phyloP scores from a whole-genome alignment of 202 grass and related monocot species.

The Musa balbisiana region DNA sequence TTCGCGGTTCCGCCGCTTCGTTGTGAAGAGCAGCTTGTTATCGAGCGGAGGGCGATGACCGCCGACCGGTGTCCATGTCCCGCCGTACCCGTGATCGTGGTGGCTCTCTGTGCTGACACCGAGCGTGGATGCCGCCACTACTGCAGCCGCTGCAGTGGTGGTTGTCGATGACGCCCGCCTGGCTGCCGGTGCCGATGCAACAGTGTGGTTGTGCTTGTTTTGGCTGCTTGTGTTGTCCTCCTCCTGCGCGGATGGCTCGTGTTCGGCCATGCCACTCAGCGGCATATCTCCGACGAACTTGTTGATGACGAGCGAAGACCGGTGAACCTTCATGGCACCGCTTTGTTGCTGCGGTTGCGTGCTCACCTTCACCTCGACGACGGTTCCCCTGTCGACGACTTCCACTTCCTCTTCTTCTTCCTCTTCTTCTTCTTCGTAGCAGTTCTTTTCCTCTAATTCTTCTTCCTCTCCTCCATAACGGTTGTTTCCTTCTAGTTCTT shows the following conservation, averaged over 20 bases:
- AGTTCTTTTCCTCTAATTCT: background rate
- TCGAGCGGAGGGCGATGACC: background rate
- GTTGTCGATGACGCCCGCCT: background rate
- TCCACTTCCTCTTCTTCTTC: constrained; percentile 16
- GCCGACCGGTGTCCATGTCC: background rate
- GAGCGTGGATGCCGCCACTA: constrained; percentile 2
- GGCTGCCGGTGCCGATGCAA: background rate
- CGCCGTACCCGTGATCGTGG: background rate
- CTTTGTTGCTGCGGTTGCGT: constrained; percentile 8
- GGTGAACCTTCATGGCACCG: constrained; percentile 6
- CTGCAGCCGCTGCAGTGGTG: background rate
- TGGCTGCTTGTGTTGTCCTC: background rate
- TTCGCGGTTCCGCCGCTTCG: constrained; percentile 4
- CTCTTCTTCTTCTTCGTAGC: constrained; percentile 3
- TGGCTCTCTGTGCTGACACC: background rate
- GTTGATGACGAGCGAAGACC: constrained; percentile 13
- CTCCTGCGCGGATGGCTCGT: too few relatives aligned
- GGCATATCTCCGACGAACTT: constrained; percentile 16
- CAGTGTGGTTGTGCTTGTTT: too few relatives aligned
- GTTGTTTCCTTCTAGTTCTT: background rate
- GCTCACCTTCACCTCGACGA: constrained; percentile 13
- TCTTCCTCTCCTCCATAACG: background rate
- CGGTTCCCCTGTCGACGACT: constrained; percentile 11
- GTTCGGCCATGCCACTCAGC: background rate
- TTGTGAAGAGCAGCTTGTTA: constrained; percentile 1